Conservation (phyloP, 495 filamentous ascomycete species). For the Trichoderma erinaceum region DNA sequence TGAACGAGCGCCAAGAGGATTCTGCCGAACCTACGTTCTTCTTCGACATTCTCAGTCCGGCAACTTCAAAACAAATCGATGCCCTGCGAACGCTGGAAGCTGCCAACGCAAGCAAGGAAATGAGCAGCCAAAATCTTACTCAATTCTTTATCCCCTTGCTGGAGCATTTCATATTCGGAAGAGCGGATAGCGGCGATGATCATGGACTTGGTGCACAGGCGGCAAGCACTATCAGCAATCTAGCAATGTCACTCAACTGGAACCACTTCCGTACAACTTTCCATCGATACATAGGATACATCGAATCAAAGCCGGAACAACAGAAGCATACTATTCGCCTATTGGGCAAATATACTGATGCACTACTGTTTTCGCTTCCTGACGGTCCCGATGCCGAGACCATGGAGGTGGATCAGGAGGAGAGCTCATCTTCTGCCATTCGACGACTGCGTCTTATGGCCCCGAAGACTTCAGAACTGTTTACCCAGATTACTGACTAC, state of each 20-base stretch:
- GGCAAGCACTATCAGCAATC: conserved; percentile 61
- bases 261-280: conserved; percentile 80
- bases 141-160: conserved; percentile 86
- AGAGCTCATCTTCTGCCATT: conserved; percentile 17
- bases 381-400: conserved; percentile 22
- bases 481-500: conserved; percentile 63
- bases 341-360: conserved; percentile 72
- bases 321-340: conserved; percentile 82
- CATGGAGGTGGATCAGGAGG: conserved; percentile 36
- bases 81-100: conserved; percentile 70
- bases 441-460: conserved; percentile 55
- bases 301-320: conserved; percentile 72
- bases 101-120: conserved; percentile 52
- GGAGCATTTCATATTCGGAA: conserved; percentile 87
- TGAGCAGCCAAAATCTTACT: conserved; percentile 70
- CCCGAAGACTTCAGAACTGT: conserved; percentile 63
- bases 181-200: conserved; percentile 65
- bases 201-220: conserved; percentile 82
- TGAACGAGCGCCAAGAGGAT: conserved; percentile 60
- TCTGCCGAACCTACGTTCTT: conserved; percentile 87
- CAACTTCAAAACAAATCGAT: conserved; percentile 77
- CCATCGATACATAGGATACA: conserved; percentile 69
- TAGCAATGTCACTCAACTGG: conserved; percentile 80
- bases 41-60: conserved; percentile 83
- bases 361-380: conserved; percentile 50